A percentile compares a stretch with the other conserved stretches of the same genome.
phyloP scores from a whole-genome alignment of 2,329 filamentous ascomycete genomes.

The Apiospora hydei region DNA sequence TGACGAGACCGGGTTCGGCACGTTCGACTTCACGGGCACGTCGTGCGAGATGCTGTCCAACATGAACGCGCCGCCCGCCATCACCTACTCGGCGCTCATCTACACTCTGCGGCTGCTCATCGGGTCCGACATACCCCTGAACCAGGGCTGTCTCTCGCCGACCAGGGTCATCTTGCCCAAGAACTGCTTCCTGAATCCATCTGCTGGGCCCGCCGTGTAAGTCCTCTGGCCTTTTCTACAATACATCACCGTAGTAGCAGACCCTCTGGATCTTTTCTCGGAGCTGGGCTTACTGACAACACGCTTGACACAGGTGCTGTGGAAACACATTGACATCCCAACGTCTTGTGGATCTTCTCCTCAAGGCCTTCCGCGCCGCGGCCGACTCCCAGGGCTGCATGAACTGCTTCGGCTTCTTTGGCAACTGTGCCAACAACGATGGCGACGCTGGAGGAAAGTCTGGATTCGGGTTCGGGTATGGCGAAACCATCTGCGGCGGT shows the following conservation, averaged over 20 bases:
- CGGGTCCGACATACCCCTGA: slow-evolving; percentile 75
- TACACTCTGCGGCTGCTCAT: slow-evolving; percentile 65
- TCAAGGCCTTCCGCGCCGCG: slow-evolving; percentile 39
- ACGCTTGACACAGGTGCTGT: slow-evolving; percentile 29
- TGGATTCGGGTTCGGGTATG: slow-evolving; percentile 71
- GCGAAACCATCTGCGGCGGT: slow-evolving; percentile 76
- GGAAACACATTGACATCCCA: slow-evolving; percentile 33
- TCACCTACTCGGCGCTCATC: slow-evolving; percentile 40
- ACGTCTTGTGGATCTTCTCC: slow-evolving; percentile 33
- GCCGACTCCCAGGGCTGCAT: slow-evolving; percentile 78
- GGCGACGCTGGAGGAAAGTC: slow-evolving; percentile 20
- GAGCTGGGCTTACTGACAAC: too few relatives aligned
- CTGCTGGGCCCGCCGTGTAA: slow-evolving; percentile 32
- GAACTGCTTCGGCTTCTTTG: slow-evolving; percentile 72
- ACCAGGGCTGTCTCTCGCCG: slow-evolving; percentile 70
- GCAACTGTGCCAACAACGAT: slow-evolving; percentile 65
- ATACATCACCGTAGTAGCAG: not conserved
- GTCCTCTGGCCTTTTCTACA: not conserved
- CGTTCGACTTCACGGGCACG: slow-evolving; percentile 59
- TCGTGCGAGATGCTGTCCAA: slow-evolving; percentile 59
- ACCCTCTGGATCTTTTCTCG: too few relatives aligned
- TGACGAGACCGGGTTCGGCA: slow-evolving; percentile 71
- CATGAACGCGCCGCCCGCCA: slow-evolving; percentile 40
- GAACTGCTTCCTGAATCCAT: slow-evolving; percentile 43
- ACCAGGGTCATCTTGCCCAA: slow-evolving; percentile 33